Conservation (phyloP, 2,329 filamentous ascomycete genomes). For the Tolypocladium inflatum region DNA sequence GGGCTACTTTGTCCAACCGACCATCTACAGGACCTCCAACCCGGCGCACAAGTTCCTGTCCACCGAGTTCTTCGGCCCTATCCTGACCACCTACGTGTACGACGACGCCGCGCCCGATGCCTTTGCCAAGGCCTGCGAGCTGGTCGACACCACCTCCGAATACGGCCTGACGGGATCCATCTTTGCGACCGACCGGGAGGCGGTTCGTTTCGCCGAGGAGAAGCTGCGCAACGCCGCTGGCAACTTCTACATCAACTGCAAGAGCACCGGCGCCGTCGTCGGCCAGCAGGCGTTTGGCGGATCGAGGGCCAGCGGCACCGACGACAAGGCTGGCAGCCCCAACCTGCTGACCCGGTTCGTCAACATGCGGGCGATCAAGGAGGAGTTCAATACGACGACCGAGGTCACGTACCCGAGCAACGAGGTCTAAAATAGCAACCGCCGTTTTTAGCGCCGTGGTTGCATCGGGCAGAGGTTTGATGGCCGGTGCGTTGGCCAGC, state of each 20-base stretch:
- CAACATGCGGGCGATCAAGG: constrained; percentile 60
- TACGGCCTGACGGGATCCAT: constrained; percentile 72
- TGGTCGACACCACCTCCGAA: constrained; percentile 63
- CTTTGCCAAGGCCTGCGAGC: constrained; percentile 48
- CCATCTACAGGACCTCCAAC: constrained; percentile 67
- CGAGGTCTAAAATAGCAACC: constrained; percentile 34
- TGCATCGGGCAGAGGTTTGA: background rate
- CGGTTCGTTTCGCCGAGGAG: constrained; percentile 60
- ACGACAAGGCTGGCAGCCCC: constrained; percentile 62
- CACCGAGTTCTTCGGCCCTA: constrained; percentile 74
- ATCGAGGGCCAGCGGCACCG: constrained; percentile 58
- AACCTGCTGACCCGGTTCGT: constrained; percentile 58
- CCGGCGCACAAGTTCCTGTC: constrained; percentile 65
- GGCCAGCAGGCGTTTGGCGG: constrained; percentile 67
- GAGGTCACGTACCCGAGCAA: constrained; percentile 65
- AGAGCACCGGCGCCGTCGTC: constrained; percentile 65
- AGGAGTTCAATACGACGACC: constrained; percentile 59
- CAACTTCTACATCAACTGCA: constrained; percentile 83
- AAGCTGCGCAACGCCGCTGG: constrained; percentile 63
- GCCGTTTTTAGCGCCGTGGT: background rate
- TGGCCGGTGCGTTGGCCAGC: background rate
- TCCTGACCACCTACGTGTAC: constrained; percentile 69
- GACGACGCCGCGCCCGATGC: constrained; percentile 52
- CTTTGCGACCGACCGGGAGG: constrained; percentile 61
- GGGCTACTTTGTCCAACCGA: constrained; percentile 79